phyloP scores from a whole-genome alignment of 2,329 filamentous ascomycete genomes.

The Sporothrix phasma region DNA sequence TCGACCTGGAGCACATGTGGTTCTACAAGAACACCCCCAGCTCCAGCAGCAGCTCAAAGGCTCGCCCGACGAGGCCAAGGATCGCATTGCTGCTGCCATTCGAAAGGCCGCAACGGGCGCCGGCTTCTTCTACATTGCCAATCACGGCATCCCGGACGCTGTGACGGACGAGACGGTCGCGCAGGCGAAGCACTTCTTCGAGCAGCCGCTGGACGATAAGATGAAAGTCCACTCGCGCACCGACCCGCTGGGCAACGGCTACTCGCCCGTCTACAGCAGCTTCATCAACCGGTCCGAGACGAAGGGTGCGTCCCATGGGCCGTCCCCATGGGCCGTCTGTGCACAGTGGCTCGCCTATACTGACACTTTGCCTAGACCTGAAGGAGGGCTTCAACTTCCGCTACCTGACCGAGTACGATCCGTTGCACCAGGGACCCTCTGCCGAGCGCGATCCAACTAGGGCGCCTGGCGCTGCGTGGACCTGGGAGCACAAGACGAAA shows the following conservation, averaged over 20 bases:
- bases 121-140: slow-evolving; percentile 22
- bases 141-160: slow-evolving; percentile 21
- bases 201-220: slow-evolving; percentile 19
- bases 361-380: slow-evolving; percentile 10
- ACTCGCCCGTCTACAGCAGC: slow-evolving; percentile 16
- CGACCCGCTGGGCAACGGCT: slow-evolving; percentile 19
- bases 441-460: not conserved
- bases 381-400: slow-evolving; percentile 23
- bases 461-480: slow-evolving; percentile 19
- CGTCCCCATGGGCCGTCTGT: too few species aligned
- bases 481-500: slow-evolving; percentile 22
- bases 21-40: slow-evolving; percentile 20
- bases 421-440: slow-evolving; percentile 9
- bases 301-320: slow-evolving; percentile 7
- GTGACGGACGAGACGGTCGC: slow-evolving; percentile 13
- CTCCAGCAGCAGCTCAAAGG: slow-evolving; percentile 12
- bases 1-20: slow-evolving; percentile 36
- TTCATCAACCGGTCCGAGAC: slow-evolving; percentile 20
- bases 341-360: too few species aligned
- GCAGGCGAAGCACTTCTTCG: slow-evolving; percentile 19
- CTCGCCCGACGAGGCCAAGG: slow-evolving; percentile 5
- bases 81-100: slow-evolving; percentile 32
- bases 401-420: slow-evolving; percentile 20
- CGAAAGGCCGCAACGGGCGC: slow-evolving; percentile 20
- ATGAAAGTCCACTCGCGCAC: slow-evolving; percentile 15